Evolutionary conservation across 202 grass and related monocot genomes (phyloP).

Genomic region (Brachypodium distachyon): DNA sequence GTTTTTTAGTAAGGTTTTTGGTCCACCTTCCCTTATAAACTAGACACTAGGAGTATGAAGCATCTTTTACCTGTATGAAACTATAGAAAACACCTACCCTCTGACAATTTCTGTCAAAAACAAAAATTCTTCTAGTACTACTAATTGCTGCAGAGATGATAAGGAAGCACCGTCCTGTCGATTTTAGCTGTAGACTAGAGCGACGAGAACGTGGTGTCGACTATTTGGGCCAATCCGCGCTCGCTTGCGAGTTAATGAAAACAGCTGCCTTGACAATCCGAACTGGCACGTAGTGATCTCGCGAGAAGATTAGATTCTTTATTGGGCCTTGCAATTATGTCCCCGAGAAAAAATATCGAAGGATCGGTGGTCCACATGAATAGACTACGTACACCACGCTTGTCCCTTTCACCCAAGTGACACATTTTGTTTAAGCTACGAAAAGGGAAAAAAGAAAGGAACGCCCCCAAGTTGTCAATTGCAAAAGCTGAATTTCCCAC

Average conservation of each 20-base stretch:
- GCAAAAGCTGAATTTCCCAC: constrained; percentile 18
- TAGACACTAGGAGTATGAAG: too few relatives aligned
- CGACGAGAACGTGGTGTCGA: constrained; percentile 28
- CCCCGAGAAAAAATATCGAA: constrained; percentile 26
- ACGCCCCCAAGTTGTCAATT: constrained; percentile 9
- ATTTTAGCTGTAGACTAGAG: neutral
- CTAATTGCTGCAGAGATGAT: neutral
- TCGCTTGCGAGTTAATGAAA: constrained; percentile 11
- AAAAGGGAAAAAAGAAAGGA: neutral
- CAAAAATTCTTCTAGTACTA: too few relatives aligned
- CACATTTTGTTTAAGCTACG: constrained; percentile 20
- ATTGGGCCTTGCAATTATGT: constrained; percentile 31
- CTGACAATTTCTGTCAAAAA: too few relatives aligned
- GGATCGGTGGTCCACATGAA: constrained; percentile 20
- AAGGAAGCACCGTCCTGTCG: neutral
- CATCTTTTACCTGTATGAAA: too few relatives aligned
- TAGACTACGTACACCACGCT: constrained; percentile 52
- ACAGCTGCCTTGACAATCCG: constrained; percentile 32
- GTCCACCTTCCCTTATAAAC: too few relatives aligned
- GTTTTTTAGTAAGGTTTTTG: too few relatives aligned
- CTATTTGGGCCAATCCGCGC: constrained; percentile 28
- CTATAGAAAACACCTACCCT: too few relatives aligned
- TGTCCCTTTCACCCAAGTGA: constrained; percentile 29
- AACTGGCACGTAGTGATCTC: constrained; percentile 26
- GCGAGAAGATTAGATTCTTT: constrained; percentile 50